A percentile compares a stretch with the other conserved stretches of the same genome.
These are phyloP conservation scores for Agaricus sinodeliciosus DNA, from an alignment of 768 basidiomycete genomes.

Conservation along the genomic window DNA sequence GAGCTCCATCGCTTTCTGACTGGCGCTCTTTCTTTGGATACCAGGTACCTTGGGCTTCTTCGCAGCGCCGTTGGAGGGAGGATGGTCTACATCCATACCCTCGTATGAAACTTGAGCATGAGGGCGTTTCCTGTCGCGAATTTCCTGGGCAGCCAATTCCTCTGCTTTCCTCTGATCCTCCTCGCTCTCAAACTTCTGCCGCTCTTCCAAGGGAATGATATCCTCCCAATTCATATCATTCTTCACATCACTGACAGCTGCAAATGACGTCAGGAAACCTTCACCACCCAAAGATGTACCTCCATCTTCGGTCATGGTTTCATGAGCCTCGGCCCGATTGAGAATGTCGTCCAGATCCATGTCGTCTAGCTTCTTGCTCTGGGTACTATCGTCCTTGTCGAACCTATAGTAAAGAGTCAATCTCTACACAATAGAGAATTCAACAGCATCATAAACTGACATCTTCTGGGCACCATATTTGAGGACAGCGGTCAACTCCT, in stretches of 20 bases:
- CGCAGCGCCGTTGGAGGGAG: slow-evolving; percentile 48
- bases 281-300: slow-evolving; percentile 96
- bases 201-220: slow-evolving; percentile 92
- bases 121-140: slow-evolving; percentile 72
- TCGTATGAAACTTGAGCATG: slow-evolving; percentile 87
- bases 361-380: slow-evolving; percentile 94
- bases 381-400: slow-evolving; percentile 91
- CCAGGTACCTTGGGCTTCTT: slow-evolving; percentile 73
- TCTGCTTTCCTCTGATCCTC: slow-evolving; percentile 67
- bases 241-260: slow-evolving; percentile 95
- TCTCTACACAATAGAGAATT: too few relatives aligned
- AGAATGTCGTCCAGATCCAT: slow-evolving; percentile 99
- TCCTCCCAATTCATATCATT: slow-evolving; percentile 99
- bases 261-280: slow-evolving; percentile 92
- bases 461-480: slow-evolving; percentile 99
- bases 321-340: slow-evolving; percentile 94
- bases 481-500: slow-evolving; percentile 93
- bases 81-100: slow-evolving; percentile 87
- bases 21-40: slow-evolving; percentile 81
- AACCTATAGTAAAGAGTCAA: slow-evolving; percentile 49
- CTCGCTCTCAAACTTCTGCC: slow-evolving; percentile 73
- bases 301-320: slow-evolving; percentile 82
- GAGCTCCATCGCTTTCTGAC: slow-evolving; percentile 92
- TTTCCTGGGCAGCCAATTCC: slow-evolving; percentile 61
- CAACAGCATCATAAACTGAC: slow-evolving; percentile 33